Percentiles rank a stretch among this genome's conserved stretches.
Conservation (phyloP, 352 stramenopile genomes). For the Globisporangium paddicum region DNA sequence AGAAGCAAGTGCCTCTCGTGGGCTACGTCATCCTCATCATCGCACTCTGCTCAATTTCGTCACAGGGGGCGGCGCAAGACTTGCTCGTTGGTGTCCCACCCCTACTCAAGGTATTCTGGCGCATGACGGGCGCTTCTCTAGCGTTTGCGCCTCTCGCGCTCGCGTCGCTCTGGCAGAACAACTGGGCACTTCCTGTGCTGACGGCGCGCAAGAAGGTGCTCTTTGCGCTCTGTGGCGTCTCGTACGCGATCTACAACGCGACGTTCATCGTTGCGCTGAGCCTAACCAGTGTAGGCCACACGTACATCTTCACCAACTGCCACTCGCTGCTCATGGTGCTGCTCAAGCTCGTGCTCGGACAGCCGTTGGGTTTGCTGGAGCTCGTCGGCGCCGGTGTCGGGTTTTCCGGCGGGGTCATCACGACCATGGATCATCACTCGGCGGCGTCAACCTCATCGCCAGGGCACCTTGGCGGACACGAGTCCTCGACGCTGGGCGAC, state of each 20-base stretch:
- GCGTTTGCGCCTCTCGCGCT: conserved; percentile 27
- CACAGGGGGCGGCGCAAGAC: conserved; percentile 39
- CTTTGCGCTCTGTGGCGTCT: conserved; percentile 21
- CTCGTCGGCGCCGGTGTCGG: conserved; percentile 33
- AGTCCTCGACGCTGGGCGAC: conserved; percentile 23
- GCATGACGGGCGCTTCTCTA: conserved; percentile 34
- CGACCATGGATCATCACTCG: conserved; percentile 25
- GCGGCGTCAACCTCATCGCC: not conserved
- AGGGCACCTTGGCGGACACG: not conserved
- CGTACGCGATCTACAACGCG: conserved; percentile 43
- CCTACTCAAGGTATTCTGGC: conserved; percentile 56
- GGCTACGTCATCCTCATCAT: conserved; percentile 40
- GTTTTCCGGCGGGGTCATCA: conserved; percentile 37
- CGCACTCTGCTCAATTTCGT: conserved; percentile 36
- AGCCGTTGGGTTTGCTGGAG: conserved; percentile 29
- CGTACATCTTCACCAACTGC: conserved; percentile 55
- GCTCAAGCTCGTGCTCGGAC: conserved; percentile 34
- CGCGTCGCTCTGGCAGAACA: conserved; percentile 20
- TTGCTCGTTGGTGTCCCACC: conserved; percentile 35
- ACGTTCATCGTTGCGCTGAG: conserved; percentile 46
- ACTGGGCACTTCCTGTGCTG: conserved; percentile 16
- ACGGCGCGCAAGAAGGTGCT: conserved; percentile 14
- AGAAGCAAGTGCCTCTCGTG: conserved; percentile 40
- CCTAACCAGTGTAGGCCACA: conserved; percentile 47
- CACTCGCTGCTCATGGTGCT: conserved; percentile 52